Percentiles rank a stretch among this genome's conserved stretches.
Evolutionary conservation across 1,284 basidiomycete genomes (phyloP).

Genomic region (Fistulina hepatica): DNA sequence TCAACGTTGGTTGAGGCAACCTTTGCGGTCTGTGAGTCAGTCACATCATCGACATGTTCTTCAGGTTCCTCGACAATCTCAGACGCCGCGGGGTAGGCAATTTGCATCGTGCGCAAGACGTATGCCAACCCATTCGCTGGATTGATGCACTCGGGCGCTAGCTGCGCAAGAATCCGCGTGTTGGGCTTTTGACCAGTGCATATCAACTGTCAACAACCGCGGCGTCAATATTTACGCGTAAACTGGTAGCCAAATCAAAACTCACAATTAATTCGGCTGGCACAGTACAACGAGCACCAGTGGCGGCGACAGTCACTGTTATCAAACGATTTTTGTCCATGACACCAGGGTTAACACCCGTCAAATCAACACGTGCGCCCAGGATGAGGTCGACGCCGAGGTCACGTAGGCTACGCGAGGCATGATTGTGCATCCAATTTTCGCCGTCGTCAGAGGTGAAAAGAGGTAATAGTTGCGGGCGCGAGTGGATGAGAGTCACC

Average conservation of each 20-base stretch:
- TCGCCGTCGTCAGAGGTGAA: slow-evolving; percentile 30
- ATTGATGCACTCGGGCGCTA: slow-evolving; percentile 43
- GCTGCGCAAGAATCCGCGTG: slow-evolving; percentile 40
- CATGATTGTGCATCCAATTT: slow-evolving; percentile 55
- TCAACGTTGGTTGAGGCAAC: too few relatives aligned
- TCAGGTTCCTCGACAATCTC: too few relatives aligned
- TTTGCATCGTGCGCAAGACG: slow-evolving; percentile 52
- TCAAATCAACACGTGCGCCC: slow-evolving; percentile 43
- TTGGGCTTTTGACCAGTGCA: slow-evolving; percentile 74
- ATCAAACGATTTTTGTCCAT: neutral
- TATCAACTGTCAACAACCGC: slow-evolving; percentile 36
- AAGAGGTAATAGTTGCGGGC: slow-evolving; percentile 43
- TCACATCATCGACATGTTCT: neutral
- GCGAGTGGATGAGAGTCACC: slow-evolving; percentile 62
- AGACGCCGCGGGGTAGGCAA: slow-evolving; percentile 20
- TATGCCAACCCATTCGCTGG: slow-evolving; percentile 36
- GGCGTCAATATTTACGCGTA: slow-evolving; percentile 1
- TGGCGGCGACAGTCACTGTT: neutral
- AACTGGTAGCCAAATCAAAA: slow-evolving; percentile 8
- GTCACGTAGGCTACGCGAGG: too few relatives aligned
- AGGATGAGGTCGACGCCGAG: slow-evolving; percentile 37
- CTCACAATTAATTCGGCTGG: slow-evolving; percentile 53
- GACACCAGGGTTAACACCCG: slow-evolving; percentile 25
- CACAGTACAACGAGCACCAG: slow-evolving; percentile 42
- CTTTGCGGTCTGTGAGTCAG: too few relatives aligned